phyloP scores from a whole-genome alignment of 306 rosid species.

The Quercus parvula region DNA sequence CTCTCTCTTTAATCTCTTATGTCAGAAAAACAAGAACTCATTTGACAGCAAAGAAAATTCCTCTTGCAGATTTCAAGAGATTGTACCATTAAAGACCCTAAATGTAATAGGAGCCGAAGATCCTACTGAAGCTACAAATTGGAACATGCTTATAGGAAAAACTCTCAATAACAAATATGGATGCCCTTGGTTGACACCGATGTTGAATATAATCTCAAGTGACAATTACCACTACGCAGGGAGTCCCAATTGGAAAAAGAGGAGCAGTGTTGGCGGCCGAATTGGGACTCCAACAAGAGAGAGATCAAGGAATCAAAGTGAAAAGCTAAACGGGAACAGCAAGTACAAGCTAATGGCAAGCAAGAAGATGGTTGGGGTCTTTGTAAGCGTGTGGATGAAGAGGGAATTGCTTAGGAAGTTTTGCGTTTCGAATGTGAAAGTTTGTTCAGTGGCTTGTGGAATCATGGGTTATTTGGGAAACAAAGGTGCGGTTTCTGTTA shows the following conservation, averaged over 20 bases:
- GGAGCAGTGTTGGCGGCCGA: constrained; percentile 9
- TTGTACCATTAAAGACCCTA: constrained; percentile 75
- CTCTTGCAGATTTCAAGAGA: constrained; percentile 75
- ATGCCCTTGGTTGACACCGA: constrained; percentile 55
- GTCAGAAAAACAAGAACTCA: background rate
- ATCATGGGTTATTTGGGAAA: constrained; percentile 96
- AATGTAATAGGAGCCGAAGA: constrained; percentile 88
- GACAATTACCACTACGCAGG: constrained; percentile 25
- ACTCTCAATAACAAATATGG: constrained; percentile 54
- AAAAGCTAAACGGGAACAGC: constrained; percentile 19
- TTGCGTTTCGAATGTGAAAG: constrained; percentile 67
- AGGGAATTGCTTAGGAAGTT: constrained; percentile 50
- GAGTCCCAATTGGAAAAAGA: constrained; percentile 15
- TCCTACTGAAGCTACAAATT: constrained; percentile 61
- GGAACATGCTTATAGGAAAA: constrained; percentile 77
- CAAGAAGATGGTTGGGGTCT: constrained; percentile 98
- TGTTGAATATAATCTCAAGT: constrained; percentile 30
- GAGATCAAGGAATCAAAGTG: constrained; percentile 11
- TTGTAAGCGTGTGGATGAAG: constrained; percentile 78
- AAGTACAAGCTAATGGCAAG: constrained; percentile 62
- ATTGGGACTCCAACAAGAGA: constrained; percentile 16
- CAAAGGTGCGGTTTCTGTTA: constrained; percentile 86
- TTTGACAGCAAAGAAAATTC: background rate
- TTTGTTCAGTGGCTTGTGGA: constrained; percentile 88
- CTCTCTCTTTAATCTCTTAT: background rate